phyloP scores from a whole-genome alignment of 2,329 filamentous ascomycete genomes.

The Plectosphaerella sp. region DNA sequence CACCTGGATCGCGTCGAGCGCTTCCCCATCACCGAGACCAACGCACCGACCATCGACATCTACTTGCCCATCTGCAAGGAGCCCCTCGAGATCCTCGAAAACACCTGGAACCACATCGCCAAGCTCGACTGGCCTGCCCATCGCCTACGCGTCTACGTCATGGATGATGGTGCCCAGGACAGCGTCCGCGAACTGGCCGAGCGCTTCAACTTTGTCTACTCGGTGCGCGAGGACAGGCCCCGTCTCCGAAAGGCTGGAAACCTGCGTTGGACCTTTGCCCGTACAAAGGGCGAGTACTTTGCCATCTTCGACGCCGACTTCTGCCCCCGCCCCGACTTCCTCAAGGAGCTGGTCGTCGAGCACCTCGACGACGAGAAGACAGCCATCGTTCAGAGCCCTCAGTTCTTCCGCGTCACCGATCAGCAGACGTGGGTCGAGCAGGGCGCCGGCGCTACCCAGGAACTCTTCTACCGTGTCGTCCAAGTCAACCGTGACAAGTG shows the following conservation, averaged over 20 bases:
- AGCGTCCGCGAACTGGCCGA: conserved; percentile 23
- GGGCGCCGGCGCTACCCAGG: conserved; percentile 34
- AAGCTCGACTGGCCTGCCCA: conserved; percentile 28
- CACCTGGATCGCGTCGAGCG: conserved; percentile 25
- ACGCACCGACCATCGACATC: conserved; percentile 32
- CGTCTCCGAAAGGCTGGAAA: conserved; percentile 37
- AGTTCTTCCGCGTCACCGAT: conserved; percentile 32
- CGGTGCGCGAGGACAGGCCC: conserved; percentile 33
- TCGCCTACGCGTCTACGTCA: conserved; percentile 31
- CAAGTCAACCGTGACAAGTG: conserved; percentile 34
- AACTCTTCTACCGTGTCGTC: conserved; percentile 37
- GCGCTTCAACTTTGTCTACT: conserved; percentile 31
- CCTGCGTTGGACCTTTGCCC: conserved; percentile 32
- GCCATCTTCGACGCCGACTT: conserved; percentile 38
- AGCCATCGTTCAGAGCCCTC: conserved; percentile 35
- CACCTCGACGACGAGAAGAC: conserved; percentile 30
- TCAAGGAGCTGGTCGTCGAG: conserved; percentile 31
- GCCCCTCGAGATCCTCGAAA: conserved; percentile 31
- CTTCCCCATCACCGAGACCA: conserved; percentile 24
- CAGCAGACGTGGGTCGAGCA: conserved; percentile 39
- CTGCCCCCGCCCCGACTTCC: conserved; percentile 34
- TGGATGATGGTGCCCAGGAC: conserved; percentile 31
- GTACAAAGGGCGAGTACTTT: conserved; percentile 33
- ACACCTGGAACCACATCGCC: conserved; percentile 28
- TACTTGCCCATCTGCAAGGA: conserved; percentile 37